Conservation (phyloP, 768 basidiomycete species). For the Neoboletus magnificus region DNA sequence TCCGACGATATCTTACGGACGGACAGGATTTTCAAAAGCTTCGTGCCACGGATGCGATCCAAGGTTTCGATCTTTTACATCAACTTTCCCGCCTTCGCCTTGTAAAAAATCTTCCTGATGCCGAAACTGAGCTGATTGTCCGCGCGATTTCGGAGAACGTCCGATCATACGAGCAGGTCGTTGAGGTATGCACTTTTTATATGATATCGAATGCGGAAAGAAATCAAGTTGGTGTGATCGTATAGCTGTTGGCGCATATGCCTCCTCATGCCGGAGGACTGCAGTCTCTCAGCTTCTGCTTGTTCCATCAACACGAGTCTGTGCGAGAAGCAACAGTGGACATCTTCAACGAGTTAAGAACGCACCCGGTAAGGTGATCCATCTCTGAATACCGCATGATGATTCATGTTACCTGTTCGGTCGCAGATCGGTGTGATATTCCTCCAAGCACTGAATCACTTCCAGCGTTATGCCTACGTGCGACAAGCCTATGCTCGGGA, state of each 20-base stretch:
- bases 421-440: conserved; percentile 74
- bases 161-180: conserved; percentile 81
- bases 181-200: conserved; percentile 57
- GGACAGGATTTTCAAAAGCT: conserved; percentile 64
- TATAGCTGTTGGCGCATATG: conserved; percentile 74
- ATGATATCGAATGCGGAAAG: too few relatives aligned
- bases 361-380: conserved; percentile 59
- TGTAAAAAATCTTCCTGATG: conserved; percentile 65
- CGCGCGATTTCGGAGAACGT: conserved; percentile 67
- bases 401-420: not conserved
- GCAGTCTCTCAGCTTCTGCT: conserved; percentile 78
- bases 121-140: conserved; percentile 75
- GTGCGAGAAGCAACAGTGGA: conserved; percentile 81
- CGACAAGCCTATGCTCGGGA: conserved; percentile 75
- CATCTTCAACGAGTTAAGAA: conserved; percentile 75
- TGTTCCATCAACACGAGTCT: conserved; percentile 82
- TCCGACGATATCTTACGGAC: conserved; percentile 7
- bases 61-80: conserved; percentile 80
- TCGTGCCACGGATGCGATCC: conserved; percentile 56
- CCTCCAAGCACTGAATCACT: conserved; percentile 78
- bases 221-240: not conserved
- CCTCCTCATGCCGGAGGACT: conserved; percentile 81
- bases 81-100: conserved; percentile 81
- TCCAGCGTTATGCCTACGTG: conserved; percentile 85
- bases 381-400: not conserved